Base-by-base conservation (phyloP, 306 rosid genomes). In the Acacia melanoxylon region DNA sequence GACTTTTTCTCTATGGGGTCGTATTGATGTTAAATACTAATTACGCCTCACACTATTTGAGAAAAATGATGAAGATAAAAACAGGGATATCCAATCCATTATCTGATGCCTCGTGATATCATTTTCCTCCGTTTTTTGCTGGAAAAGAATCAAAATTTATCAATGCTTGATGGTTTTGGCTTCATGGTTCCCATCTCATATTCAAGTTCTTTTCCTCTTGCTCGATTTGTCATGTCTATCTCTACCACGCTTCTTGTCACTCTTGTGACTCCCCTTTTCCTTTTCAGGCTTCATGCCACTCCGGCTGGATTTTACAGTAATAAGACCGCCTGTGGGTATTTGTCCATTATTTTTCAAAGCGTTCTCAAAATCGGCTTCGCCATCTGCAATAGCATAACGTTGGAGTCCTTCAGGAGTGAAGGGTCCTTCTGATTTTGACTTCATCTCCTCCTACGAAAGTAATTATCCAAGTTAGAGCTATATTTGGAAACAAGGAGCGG, bases 301-400 rank as follows among this genome's bases (percentile, higher is more conserved):
- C 77, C 82, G 58, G 73, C 83, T 70, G 31, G 92, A 91, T 72
- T 87, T 89, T 72, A 86, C 82, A 74, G 83, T 87, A 19, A 91
- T 20, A 4, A 84, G 44, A 25, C 91, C 94, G 27, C 89, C 88
- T 0, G 80, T 76, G 2, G 85, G 78, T 71, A 88, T 69, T 80
- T 88, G 86, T 54, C 87, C 89, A 42, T 81, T 81, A 42, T 79
- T 82, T 75, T 74, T 85, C 83, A 90, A 58, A 68, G 83, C 89
- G 37, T 63, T 83, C 35, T 83, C 88, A 75, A 89, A 56, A 68
- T 84, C 83, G n/a, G 76, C 82, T 8, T 86, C 88, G n/a, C 72
- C 86, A 2, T 80, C 92, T 69, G 58, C 84, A 79, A 89, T 87
- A 27, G 92, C 89, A 68, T 82, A 91, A 48, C 76, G 82, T 75